Evolutionary conservation across 2,329 filamentous ascomycete genomes (phyloP).

Genomic region (Teratosphaeriaceae sp.): DNA sequence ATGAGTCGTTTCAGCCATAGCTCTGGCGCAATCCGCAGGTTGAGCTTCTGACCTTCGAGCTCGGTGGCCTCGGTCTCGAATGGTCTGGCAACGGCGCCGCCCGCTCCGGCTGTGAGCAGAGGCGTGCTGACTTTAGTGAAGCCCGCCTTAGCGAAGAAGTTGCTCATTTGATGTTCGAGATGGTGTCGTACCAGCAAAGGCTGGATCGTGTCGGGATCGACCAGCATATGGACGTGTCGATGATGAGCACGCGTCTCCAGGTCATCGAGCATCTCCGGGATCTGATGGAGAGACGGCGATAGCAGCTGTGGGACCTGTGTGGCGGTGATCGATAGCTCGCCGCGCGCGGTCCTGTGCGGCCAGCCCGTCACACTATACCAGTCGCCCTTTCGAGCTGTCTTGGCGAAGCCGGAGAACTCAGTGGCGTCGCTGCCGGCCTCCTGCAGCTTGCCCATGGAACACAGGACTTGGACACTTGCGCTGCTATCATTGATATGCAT

Average conservation of each 20-base stretch:
- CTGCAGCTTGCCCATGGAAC: constrained; percentile 54
- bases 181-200: constrained; percentile 66
- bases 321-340: constrained; percentile 68
- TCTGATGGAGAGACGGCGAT: constrained; percentile 69
- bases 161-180: constrained; percentile 67
- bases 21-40: constrained; percentile 86
- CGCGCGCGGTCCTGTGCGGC: constrained; percentile 62
- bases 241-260: constrained; percentile 66
- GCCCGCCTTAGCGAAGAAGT: constrained; percentile 61
- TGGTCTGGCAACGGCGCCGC: constrained; percentile 81
- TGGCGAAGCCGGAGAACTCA: constrained; percentile 55
- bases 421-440: constrained; percentile 32
- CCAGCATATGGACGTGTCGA: constrained; percentile 80
- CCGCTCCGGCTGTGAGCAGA: constrained; percentile 71
- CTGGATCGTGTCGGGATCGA: constrained; percentile 62
- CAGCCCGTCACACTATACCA: constrained; percentile 64
- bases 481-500: constrained; percentile 71
- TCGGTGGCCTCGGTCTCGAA: constrained; percentile 77
- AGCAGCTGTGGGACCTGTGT: constrained; percentile 63
- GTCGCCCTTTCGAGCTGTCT: constrained; percentile 71
- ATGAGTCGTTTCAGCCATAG: constrained; percentile 91
- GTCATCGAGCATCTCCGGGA: constrained; percentile 65
- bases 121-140: constrained; percentile 91
- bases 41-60: constrained; percentile 63
- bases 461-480: constrained; percentile 66